Evolutionary conservation across 768 basidiomycete species (phyloP).

Genomic region (Boletus sensibilis): DNA sequence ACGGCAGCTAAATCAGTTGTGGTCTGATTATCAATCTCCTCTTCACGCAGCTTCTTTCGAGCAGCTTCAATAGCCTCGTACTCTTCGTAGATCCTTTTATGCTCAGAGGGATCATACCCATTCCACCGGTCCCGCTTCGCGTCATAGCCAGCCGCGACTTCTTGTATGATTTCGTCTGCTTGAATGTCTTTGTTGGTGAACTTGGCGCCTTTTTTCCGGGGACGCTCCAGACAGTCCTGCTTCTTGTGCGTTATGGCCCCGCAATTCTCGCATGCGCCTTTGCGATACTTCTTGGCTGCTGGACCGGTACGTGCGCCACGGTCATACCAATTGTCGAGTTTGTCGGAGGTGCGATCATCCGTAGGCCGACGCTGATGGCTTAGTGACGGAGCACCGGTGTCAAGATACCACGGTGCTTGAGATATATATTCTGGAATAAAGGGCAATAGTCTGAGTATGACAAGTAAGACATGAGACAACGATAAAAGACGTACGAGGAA

Average conservation of each 20-base stretch:
- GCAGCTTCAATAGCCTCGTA: slow-evolving; percentile 91
- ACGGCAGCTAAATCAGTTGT: slow-evolving; percentile 89
- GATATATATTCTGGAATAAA: slow-evolving; percentile 84
- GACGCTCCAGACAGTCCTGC: slow-evolving; percentile 92
- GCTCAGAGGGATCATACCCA: slow-evolving; percentile 89
- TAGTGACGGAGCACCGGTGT: slow-evolving; percentile 89
- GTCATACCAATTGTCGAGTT: slow-evolving; percentile 91
- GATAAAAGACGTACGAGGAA: slow-evolving; percentile 73
- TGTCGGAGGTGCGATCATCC: slow-evolving; percentile 56
- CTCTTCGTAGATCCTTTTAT: slow-evolving; percentile 87
- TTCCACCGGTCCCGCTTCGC: slow-evolving; percentile 99
- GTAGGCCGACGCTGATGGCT: slow-evolving; percentile 86
- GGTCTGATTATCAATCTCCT: slow-evolving; percentile 97
- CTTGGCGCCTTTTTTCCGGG: slow-evolving; percentile 93
- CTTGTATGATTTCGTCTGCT: slow-evolving; percentile 87
- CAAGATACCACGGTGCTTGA: slow-evolving; percentile 98
- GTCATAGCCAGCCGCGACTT: slow-evolving; percentile 75
- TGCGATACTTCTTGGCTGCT: slow-evolving; percentile 94
- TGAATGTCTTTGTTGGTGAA: slow-evolving; percentile 88
- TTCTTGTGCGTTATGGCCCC: slow-evolving; percentile 93
- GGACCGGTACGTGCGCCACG: slow-evolving; percentile 82
- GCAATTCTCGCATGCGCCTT: slow-evolving; percentile 99
- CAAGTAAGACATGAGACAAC: neutral
- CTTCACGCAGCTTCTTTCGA: slow-evolving; percentile 86
- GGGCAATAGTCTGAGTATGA: neutral